Conservation (phyloP, 805 yeast genomes). For the Ogataea zsoltii region DNA sequence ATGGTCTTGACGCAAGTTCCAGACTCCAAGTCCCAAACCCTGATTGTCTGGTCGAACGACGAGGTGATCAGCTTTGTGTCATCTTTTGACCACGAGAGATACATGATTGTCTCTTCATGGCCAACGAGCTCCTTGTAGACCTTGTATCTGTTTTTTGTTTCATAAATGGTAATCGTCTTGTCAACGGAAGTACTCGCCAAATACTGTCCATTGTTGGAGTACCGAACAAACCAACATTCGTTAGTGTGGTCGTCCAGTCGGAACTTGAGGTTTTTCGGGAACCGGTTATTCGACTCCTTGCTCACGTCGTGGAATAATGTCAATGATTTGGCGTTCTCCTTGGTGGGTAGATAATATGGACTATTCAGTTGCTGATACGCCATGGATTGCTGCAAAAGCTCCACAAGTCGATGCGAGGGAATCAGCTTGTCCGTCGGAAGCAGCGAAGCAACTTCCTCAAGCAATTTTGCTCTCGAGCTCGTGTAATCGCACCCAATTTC, state of each 20-base stretch:
- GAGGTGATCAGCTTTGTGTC: constrained; percentile 68
- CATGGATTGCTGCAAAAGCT: constrained; percentile 52
- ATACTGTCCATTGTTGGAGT: constrained; percentile 73
- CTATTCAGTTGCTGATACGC: constrained; percentile 40
- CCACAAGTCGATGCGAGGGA: constrained; percentile 54
- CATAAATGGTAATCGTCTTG: constrained; percentile 62
- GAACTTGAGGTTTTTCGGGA: constrained; percentile 49
- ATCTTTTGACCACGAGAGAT: constrained; percentile 74
- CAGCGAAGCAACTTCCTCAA: constrained; percentile 43
- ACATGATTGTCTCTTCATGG: constrained; percentile 57
- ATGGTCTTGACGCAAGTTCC: constrained; percentile 31
- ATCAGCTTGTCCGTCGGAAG: constrained; percentile 46
- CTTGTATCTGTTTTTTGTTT: constrained; percentile 50
- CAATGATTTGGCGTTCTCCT: constrained; percentile 17
- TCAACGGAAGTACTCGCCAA: constrained; percentile 81
- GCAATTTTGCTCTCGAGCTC: constrained; percentile 41
- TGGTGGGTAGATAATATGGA: constrained; percentile 26
- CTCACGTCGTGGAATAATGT: constrained; percentile 19
- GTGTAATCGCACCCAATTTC: constrained; percentile 7
- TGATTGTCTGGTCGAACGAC: constrained; percentile 67
- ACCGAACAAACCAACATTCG: constrained; percentile 84
- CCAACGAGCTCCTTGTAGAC: constrained; percentile 41
- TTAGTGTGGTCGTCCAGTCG: constrained; percentile 55
- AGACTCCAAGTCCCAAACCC: constrained; percentile 62
- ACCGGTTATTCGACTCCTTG: constrained; percentile 13